phyloP scores from a whole-genome alignment of 2,329 filamentous ascomycete species.

The Neocatenulostroma microsporum region DNA sequence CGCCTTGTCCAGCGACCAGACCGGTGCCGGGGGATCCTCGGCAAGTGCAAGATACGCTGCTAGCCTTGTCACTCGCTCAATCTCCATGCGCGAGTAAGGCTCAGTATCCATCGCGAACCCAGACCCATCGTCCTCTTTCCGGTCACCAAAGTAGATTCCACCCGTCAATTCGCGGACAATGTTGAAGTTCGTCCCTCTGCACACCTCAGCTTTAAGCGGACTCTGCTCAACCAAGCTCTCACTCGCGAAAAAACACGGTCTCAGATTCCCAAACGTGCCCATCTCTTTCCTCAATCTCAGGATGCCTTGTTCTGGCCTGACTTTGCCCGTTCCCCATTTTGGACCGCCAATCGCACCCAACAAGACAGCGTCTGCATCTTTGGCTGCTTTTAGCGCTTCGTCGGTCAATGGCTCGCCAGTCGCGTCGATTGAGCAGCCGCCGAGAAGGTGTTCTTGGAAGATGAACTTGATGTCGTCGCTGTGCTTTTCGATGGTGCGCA shows the following conservation, averaged over 20 bases:
- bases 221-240: slow-evolving; percentile 75
- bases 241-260: slow-evolving; percentile 91
- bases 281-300: slow-evolving; percentile 89
- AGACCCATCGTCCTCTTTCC: slow-evolving; percentile 69
- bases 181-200: slow-evolving; percentile 81
- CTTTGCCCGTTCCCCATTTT: slow-evolving; percentile 83
- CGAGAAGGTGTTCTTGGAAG: slow-evolving; percentile 81
- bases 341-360: slow-evolving; percentile 94
- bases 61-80: slow-evolving; percentile 78
- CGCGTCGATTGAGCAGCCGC: slow-evolving; percentile 84
- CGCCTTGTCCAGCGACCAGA: slow-evolving; percentile 89
- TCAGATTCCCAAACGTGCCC: slow-evolving; percentile 87
- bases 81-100: slow-evolving; percentile 77
- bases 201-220: slow-evolving; percentile 78
- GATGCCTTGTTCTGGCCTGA: slow-evolving; percentile 88
- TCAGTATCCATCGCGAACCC: slow-evolving; percentile 75
- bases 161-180: slow-evolving; percentile 88
- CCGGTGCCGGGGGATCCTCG: slow-evolving; percentile 65
- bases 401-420: slow-evolving; percentile 72
- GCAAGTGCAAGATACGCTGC: slow-evolving; percentile 74
- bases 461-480: slow-evolving; percentile 73
- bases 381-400: slow-evolving; percentile 72
- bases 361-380: slow-evolving; percentile 79
- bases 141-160: slow-evolving; percentile 91
- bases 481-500: slow-evolving; percentile 67